Conservation (phyloP, 257 asterid species). For the Petunia secreta region DNA sequence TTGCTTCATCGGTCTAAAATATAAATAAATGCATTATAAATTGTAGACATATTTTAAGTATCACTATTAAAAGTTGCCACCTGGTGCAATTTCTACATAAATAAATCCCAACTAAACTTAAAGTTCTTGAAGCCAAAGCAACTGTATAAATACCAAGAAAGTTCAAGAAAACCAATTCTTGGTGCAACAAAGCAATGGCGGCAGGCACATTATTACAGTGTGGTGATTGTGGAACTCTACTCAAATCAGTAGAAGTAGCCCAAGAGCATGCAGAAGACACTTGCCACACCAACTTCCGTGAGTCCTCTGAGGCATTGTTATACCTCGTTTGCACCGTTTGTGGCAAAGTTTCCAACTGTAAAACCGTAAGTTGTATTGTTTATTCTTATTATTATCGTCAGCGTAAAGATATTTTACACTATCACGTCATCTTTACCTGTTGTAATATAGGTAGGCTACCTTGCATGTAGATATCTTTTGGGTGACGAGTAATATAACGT, state of each 20-base stretch:
- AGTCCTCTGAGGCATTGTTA: conserved; percentile 80
- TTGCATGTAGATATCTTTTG: no score
- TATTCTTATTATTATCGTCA: not conserved
- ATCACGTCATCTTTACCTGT: not conserved
- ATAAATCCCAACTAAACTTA: not conserved
- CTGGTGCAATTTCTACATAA: no score
- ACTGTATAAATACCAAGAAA: not conserved
- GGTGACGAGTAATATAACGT: not conserved
- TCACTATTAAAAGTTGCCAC: not conserved
- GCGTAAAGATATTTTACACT: not conserved
- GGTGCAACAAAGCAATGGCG: conserved; percentile 47
- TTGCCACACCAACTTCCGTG: conserved; percentile 71
- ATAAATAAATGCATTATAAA: not conserved
- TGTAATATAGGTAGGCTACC: no score
- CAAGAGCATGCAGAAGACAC: conserved; percentile 88
- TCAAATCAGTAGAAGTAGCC: conserved; percentile 85
- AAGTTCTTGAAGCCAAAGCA: not conserved
- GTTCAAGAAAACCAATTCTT: no score
- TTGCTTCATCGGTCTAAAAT: no score
- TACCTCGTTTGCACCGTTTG: conserved; percentile 74
- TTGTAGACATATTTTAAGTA: not conserved
- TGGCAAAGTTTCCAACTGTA: conserved; percentile 83
- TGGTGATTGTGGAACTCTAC: conserved; percentile 82
- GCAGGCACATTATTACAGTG: conserved; percentile 69
- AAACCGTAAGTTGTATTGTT: conserved; percentile 53